Conservation (phyloP, 257 asterid genomes). For the Verbascum thapsus region DNA sequence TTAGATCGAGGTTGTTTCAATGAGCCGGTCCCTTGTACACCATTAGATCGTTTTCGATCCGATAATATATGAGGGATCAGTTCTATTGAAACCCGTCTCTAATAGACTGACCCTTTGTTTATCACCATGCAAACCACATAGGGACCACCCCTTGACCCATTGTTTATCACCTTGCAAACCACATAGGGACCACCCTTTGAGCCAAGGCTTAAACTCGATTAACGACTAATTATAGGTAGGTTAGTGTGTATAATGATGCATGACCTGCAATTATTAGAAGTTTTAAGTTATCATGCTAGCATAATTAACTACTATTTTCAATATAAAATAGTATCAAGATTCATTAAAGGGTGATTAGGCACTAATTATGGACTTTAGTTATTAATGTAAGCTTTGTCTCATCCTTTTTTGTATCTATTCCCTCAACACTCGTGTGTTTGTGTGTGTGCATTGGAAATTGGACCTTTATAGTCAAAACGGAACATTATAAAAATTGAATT, state of each 20-base stretch:
- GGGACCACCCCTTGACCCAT: too few species aligned
- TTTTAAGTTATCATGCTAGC: slow-evolving; percentile 14
- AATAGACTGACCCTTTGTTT: too few species aligned
- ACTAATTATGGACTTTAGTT: slow-evolving; percentile 28
- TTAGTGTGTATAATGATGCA: slow-evolving; percentile 33
- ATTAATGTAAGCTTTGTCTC: slow-evolving; percentile 43
- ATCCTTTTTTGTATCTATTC: slow-evolving; percentile 36
- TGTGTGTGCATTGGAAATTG: slow-evolving; percentile 32
- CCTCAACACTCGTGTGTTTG: slow-evolving; percentile 48
- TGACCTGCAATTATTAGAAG: slow-evolving; percentile 30
- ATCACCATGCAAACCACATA: too few species aligned
- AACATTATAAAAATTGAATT: too few species aligned
- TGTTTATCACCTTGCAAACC: too few species aligned
- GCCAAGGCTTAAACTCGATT: slow-evolving; percentile 42
- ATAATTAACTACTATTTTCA: slow-evolving; percentile 10
- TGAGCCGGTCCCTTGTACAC: too few species aligned
- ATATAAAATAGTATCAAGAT: slow-evolving; percentile 18
- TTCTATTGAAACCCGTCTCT: too few species aligned
- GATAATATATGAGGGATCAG: too few species aligned
- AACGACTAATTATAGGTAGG: slow-evolving; percentile 36
- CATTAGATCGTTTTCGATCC: too few species aligned
- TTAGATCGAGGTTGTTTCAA: too few species aligned
- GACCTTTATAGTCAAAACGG: slow-evolving; percentile 38
- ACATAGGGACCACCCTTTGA: slow-evolving; percentile 37
- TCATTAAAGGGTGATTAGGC: slow-evolving; percentile 28